phyloP scores from a whole-genome alignment of 2,329 filamentous ascomycete species.

The Fusarium mundagurra region DNA sequence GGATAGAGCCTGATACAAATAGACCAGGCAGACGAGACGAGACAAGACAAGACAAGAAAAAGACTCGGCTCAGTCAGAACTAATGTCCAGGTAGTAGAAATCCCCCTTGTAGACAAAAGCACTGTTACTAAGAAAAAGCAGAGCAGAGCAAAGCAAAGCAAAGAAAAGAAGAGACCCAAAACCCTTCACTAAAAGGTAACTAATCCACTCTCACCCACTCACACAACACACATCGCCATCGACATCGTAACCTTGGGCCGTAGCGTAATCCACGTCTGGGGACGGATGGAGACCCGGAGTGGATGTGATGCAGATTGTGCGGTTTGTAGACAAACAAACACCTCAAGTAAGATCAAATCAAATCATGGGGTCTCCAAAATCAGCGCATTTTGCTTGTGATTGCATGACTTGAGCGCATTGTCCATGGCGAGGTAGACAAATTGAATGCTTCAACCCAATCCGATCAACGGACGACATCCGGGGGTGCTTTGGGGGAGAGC shows the following conservation, averaged over 20 bases:
- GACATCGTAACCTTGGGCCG: conserved; percentile 18
- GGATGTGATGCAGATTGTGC: not conserved
- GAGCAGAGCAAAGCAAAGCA: not conserved
- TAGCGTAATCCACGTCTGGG: conserved; percentile 38
- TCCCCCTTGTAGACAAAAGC: conserved; percentile 19
- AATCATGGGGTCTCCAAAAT: conserved; percentile 26
- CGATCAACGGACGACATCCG: conserved; percentile 18
- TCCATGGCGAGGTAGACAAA: conserved; percentile 31
- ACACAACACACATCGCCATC: conserved; percentile 19
- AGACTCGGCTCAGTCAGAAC: not conserved
- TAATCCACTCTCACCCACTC: conserved; percentile 15
- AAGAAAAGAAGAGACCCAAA: conserved; percentile 3
- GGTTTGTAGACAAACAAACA: not conserved
- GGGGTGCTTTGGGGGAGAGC: conserved; percentile 15
- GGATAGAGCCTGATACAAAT: conserved; percentile 26
- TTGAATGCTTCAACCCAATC: conserved; percentile 26
- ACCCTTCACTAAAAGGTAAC: conserved; percentile 8
- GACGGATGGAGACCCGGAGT: conserved; percentile 40
- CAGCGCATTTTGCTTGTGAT: conserved; percentile 39
- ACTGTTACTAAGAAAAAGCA: conserved; percentile 1
- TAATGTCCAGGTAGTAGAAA: conserved; percentile 24
- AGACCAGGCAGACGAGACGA: not conserved
- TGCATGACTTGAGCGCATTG: conserved; percentile 38
- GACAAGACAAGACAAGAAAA: not conserved
- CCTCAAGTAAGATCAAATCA: conserved; percentile 15